These are phyloP conservation scores for Fraxinus platypoda DNA, from an alignment of 305 asterid species.

Conservation along the genomic window DNA sequence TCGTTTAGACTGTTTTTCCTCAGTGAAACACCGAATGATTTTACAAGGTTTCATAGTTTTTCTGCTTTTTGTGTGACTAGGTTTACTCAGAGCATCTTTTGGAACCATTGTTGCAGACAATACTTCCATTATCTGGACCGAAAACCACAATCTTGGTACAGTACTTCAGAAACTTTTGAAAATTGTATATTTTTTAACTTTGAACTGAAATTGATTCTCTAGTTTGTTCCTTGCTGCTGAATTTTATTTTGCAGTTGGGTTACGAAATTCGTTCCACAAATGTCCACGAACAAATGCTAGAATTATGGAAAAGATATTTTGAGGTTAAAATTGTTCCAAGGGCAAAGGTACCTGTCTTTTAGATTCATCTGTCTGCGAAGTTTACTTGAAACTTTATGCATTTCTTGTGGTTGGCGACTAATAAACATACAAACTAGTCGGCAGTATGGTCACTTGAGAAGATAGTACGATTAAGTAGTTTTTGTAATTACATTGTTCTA, in stretches of 20 bases:
- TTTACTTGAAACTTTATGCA: background rate
- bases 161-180: background rate
- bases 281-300: constrained; percentile 91
- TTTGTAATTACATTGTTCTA: background rate
- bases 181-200: background rate
- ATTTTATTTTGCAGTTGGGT: constrained; percentile 58
- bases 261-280: constrained; percentile 89
- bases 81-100: constrained; percentile 92
- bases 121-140: constrained; percentile 76
- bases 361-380: background rate
- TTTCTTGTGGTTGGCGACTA: background rate
- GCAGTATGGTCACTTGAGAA: background rate
- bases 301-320: constrained; percentile 70
- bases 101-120: constrained; percentile 87
- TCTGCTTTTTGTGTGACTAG: constrained; percentile 36
- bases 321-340: constrained; percentile 75
- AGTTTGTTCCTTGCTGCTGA: background rate
- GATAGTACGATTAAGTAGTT: background rate
- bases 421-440: background rate
- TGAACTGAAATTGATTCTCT: constrained; percentile 15
- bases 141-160: constrained; percentile 79
- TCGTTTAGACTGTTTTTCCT: constrained; percentile 6
- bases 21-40: background rate
- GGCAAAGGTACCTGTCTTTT: constrained; percentile 55
- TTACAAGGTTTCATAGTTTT: background rate